These are phyloP conservation scores for Flaveria robusta DNA, from an alignment of 129 eudicot species.

Conservation along the genomic window DNA sequence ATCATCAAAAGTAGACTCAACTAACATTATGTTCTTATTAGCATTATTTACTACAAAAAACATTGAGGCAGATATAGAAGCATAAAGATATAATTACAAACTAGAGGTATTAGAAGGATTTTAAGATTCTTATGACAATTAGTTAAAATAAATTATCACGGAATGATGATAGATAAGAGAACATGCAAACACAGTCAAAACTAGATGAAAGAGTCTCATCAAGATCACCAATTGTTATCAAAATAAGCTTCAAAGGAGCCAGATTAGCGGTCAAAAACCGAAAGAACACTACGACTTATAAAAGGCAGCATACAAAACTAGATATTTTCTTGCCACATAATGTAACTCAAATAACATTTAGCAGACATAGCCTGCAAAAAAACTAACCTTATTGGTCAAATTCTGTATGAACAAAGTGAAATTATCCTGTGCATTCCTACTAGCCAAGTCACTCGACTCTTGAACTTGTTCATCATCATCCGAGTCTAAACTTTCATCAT, in stretches of 20 bases:
- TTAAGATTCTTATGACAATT: neutral
- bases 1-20: neutral
- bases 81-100: conserved; percentile 1
- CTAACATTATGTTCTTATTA: conserved; percentile 10
- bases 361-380: neutral
- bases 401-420: conserved; percentile 36
- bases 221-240: neutral
- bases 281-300: neutral
- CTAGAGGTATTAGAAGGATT: neutral
- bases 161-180: neutral
- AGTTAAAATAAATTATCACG: neutral
- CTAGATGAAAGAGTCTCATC: conserved; percentile 13
- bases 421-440: conserved; percentile 35
- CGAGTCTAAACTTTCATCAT: conserved; percentile 39
- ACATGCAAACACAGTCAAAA: neutral
- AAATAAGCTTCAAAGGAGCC: neutral
- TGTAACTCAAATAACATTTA: neutral
- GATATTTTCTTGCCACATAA: neutral
- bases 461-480: conserved; percentile 38
- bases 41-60: neutral
- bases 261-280: neutral
- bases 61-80: neutral
- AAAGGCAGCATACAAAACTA: conserved; percentile 6
- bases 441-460: conserved; percentile 23
- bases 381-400: conserved; percentile 42